These are phyloP conservation scores for Kwoniella mangroviensis DNA, from an alignment of 768 basidiomycete genomes.

Conservation along the genomic window DNA sequence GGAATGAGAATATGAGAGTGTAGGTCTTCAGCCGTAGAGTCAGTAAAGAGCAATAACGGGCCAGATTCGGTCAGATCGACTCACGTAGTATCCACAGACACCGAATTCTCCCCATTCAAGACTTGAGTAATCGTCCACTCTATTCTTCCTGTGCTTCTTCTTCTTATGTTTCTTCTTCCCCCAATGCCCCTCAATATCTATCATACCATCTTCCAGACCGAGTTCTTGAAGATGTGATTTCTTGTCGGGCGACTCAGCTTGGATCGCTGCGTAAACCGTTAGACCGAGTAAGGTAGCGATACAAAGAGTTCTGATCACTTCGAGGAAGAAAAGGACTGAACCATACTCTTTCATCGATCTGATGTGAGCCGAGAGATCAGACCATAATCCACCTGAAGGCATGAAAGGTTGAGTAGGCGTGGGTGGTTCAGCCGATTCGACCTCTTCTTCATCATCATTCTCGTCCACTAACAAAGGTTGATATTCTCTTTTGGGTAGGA, in stretches of 20 bases:
- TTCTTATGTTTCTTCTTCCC: slow-evolving; percentile 36
- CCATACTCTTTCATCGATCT: slow-evolving; percentile 61
- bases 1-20: slow-evolving; percentile 61
- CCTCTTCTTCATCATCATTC: slow-evolving; percentile 36
- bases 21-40: slow-evolving; percentile 58
- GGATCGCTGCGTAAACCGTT: slow-evolving; percentile 61
- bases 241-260: slow-evolving; percentile 53
- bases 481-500: slow-evolving; percentile 20
- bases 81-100: slow-evolving; percentile 57
- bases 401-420: slow-evolving; percentile 23
- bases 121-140: slow-evolving; percentile 49
- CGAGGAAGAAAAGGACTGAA: slow-evolving; percentile 62
- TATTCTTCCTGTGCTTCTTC: slow-evolving; percentile 53
- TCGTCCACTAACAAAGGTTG: slow-evolving; percentile 38
- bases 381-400: slow-evolving; percentile 53
- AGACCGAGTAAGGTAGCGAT: slow-evolving; percentile 64
- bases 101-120: slow-evolving; percentile 55
- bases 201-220: background rate
- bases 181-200: slow-evolving; percentile 25
- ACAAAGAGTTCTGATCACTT: slow-evolving; percentile 61
- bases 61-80: slow-evolving; percentile 14
- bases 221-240: background rate
- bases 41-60: background rate
- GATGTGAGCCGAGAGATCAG: slow-evolving; percentile 60
- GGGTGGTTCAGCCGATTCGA: slow-evolving; percentile 25